Evolutionary conservation across 306 rosid genomes (phyloP).

Genomic region (Vigna nakashimae): DNA sequence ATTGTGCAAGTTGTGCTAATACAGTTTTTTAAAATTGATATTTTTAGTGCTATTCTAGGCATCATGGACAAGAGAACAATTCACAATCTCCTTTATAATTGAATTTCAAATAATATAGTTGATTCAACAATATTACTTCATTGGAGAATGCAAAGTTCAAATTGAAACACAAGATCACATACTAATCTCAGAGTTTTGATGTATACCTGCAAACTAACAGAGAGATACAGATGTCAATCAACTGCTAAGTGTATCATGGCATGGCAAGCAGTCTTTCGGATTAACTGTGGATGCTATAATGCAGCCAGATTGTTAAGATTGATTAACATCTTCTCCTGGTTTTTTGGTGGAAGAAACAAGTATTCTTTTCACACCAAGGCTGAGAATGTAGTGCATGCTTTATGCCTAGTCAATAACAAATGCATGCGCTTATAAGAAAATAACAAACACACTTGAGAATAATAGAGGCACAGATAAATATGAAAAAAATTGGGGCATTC

Average conservation of each 20-base stretch:
- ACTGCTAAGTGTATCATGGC: no score
- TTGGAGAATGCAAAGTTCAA: not conserved
- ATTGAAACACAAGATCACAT: not conserved
- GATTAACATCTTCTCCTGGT: not conserved
- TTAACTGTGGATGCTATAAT: not conserved
- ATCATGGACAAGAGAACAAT: not conserved
- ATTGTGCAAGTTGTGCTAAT: not conserved
- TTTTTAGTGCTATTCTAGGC: not conserved
- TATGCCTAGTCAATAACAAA: not conserved
- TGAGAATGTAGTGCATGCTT: not conserved
- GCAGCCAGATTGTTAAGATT: not conserved
- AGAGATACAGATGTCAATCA: not conserved
- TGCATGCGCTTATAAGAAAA: no score
- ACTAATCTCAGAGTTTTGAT: not conserved
- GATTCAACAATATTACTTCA: slow-evolving; percentile 2
- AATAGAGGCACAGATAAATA: not conserved
- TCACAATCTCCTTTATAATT: not conserved
- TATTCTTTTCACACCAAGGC: not conserved
- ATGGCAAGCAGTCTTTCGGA: not conserved
- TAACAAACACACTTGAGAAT: not conserved
- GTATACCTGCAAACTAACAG: not conserved
- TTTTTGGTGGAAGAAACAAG: not conserved
- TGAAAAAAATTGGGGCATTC: slow-evolving; percentile 45
- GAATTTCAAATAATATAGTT: not conserved
- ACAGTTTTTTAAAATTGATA: slow-evolving; percentile 14